Conservation (phyloP, 306 rosid species). For the Begonia peltatifolia region DNA sequence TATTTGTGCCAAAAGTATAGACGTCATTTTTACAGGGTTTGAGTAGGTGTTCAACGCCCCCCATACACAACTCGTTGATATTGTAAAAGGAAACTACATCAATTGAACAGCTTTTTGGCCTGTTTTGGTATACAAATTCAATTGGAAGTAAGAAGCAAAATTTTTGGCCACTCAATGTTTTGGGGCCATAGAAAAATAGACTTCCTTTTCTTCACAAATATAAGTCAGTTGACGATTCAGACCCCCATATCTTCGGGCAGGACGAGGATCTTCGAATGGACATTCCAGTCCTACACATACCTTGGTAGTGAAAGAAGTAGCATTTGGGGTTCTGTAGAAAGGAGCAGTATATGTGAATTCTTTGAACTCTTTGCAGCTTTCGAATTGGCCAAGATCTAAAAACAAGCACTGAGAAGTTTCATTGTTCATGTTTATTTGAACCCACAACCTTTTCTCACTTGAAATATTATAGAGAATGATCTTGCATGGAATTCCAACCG, state of each 20-base stretch:
- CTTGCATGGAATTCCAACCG: constrained; percentile 53
- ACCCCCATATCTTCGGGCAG: constrained; percentile 29
- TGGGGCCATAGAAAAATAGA: constrained; percentile 30
- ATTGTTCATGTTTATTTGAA: constrained; percentile 39
- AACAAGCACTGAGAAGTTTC: constrained; percentile 28
- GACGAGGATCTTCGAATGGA: constrained; percentile 24
- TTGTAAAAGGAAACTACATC: too few relatives aligned
- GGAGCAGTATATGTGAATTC: constrained; percentile 28
- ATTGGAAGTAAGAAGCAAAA: too few relatives aligned
- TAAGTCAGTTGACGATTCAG: constrained; percentile 43
- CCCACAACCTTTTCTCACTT: constrained; percentile 40
- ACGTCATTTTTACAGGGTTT: too few relatives aligned
- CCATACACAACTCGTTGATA: too few relatives aligned
- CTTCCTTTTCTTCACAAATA: constrained; percentile 49
- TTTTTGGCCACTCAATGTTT: neutral
- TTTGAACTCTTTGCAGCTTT: constrained; percentile 24
- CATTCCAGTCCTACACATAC: constrained; percentile 47
- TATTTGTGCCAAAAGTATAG: too few relatives aligned
- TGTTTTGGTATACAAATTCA: too few relatives aligned
- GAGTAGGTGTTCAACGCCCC: too few relatives aligned
- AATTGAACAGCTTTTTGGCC: too few relatives aligned
- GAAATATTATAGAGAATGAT: constrained; percentile 42
- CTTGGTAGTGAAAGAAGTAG: constrained; percentile 23
- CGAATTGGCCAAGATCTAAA: constrained; percentile 37
- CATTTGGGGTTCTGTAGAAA: constrained; percentile 49